These are phyloP conservation scores for Trametes versicolor DNA, from an alignment of 1,284 basidiomycete species.

Conservation along the genomic window DNA sequence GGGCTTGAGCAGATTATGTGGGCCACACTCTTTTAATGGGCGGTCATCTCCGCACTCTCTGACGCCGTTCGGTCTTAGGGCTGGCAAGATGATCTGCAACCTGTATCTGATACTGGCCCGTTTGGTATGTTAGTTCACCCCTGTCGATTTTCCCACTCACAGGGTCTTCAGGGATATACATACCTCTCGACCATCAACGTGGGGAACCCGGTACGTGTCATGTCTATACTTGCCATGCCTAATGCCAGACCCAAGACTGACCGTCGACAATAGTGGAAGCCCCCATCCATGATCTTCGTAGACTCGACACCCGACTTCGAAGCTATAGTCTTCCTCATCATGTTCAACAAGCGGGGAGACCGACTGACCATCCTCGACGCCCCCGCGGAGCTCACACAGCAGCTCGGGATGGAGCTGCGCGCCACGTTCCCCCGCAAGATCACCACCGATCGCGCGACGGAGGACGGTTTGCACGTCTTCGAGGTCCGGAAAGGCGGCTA, in stretches of 20 bases:
- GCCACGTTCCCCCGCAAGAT: constrained; percentile 58
- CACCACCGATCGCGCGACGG: constrained; percentile 55
- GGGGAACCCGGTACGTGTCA: constrained; percentile 57
- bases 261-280: constrained; percentile 46
- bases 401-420: constrained; percentile 42
- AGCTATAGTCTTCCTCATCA: constrained; percentile 68
- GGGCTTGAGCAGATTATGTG: constrained; percentile 55
- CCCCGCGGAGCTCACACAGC: constrained; percentile 48
- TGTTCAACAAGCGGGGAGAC: constrained; percentile 64
- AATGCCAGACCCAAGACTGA: background rate
- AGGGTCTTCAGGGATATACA: constrained; percentile 51
- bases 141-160: background rate
- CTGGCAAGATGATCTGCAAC: constrained; percentile 53
- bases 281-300: constrained; percentile 69
- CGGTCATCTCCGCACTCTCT: constrained; percentile 6
- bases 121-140: constrained; percentile 42
- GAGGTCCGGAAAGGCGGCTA: constrained; percentile 50
- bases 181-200: constrained; percentile 71
- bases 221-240: background rate
- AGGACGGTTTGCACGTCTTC: constrained; percentile 61
- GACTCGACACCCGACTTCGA: constrained; percentile 53
- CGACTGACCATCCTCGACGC: constrained; percentile 68
- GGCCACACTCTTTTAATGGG: constrained; percentile 27
- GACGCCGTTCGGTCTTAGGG: constrained; percentile 41
- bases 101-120: constrained; percentile 52